A percentile compares a stretch with the other conserved stretches of the same genome.
Conservation (phyloP, 1,284 basidiomycete species). For the Cutaneotrichosporon sp. region DNA sequence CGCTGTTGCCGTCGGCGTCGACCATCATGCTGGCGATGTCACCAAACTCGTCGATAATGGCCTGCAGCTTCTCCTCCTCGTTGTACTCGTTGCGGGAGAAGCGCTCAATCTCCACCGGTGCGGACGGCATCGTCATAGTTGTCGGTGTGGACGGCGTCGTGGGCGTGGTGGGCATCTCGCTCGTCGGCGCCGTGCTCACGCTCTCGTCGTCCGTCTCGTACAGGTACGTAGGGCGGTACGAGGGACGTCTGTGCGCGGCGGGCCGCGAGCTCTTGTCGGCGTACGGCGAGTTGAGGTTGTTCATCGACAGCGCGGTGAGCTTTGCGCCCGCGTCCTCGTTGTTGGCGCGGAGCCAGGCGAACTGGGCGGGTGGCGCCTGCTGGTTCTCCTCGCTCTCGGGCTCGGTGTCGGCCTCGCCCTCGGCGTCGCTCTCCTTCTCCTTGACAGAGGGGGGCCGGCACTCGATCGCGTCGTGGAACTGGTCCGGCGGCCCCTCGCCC, state of each 20-base stretch:
- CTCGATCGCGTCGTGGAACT: neutral
- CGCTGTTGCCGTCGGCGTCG: slow-evolving; percentile 56
- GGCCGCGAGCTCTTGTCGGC: neutral
- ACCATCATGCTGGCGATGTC: slow-evolving; percentile 54
- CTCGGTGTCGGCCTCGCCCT: slow-evolving; percentile 22
- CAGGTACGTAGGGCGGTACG: neutral
- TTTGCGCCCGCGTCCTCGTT: slow-evolving; percentile 9
- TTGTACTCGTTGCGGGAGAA: slow-evolving; percentile 27
- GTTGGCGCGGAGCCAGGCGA: neutral
- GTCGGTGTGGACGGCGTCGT: neutral
- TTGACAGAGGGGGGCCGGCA: neutral
- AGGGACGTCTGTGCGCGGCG: neutral
- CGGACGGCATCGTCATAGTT: neutral
- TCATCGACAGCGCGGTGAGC: slow-evolving; percentile 33
- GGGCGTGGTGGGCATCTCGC: neutral
- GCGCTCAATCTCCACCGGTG: neutral
- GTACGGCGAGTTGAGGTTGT: slow-evolving; percentile 26
- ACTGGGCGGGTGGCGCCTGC: no score
- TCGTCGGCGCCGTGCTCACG: neutral
- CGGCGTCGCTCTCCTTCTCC: no score
- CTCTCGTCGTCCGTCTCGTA: neutral
- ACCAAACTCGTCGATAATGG: slow-evolving; percentile 53
- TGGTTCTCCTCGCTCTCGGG: slow-evolving; percentile 27
- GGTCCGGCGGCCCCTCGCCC: neutral
- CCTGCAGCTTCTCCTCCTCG: slow-evolving; percentile 45